phyloP scores from a whole-genome alignment of 2,329 filamentous ascomycete species.

The Pseudocercospora musae region DNA sequence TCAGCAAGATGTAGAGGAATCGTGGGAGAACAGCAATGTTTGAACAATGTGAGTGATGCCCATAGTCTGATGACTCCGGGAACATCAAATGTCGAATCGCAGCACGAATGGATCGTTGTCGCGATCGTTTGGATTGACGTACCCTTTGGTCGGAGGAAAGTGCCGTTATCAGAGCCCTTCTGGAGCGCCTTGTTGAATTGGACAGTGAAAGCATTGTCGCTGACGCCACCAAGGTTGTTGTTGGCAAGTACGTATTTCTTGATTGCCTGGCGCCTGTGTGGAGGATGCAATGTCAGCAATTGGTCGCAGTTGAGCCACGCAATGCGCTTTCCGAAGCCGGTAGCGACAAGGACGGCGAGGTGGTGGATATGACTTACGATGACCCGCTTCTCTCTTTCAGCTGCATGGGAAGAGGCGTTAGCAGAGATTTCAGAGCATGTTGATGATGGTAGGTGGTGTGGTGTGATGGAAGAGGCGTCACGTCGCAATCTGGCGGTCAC shows the following conservation, averaged over 20 bases:
- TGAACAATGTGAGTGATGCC: constrained; percentile 5
- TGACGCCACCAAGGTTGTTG: constrained; percentile 59
- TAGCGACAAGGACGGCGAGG: constrained; percentile 27
- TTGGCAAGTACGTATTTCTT: constrained; percentile 73
- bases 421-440: constrained; percentile 32
- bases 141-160: constrained; percentile 91
- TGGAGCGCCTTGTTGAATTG: constrained; percentile 85
- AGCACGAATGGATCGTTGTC: constrained; percentile 13
- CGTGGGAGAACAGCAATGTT: constrained; percentile 1
- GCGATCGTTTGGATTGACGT: constrained; percentile 40
- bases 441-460: constrained; percentile 3
- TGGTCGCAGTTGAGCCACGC: constrained; percentile 15
- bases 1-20: constrained; percentile 23
- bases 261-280: constrained; percentile 62
- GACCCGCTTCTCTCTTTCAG: constrained; percentile 68
- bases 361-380: constrained; percentile 54
- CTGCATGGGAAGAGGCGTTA: constrained; percentile 54
- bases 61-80: constrained; percentile 7
- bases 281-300: constrained; percentile 27
- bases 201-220: constrained; percentile 60
- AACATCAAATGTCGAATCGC: constrained; percentile 11
- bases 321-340: constrained; percentile 14
- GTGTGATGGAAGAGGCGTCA: constrained; percentile 16
- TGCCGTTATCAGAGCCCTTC: constrained; percentile 77
- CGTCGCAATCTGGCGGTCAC: constrained; percentile 26